Percentiles rank a stretch among this genome's conserved stretches.
Evolutionary conservation across 2,329 filamentous ascomycete genomes (phyloP).

Genomic region (Talaromyces islandicus): DNA sequence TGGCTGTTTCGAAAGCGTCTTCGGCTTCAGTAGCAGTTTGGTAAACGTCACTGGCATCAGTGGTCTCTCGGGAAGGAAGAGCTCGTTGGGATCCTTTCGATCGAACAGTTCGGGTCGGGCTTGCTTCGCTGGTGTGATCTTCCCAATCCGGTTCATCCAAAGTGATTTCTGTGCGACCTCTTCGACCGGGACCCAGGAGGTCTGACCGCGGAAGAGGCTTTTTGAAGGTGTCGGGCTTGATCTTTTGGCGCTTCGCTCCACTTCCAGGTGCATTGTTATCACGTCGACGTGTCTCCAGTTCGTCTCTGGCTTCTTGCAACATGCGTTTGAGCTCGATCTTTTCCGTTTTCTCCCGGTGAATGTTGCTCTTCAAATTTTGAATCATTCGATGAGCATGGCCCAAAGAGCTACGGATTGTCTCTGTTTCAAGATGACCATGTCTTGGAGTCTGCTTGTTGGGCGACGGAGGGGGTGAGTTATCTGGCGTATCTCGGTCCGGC

Average conservation of each 20-base stretch:
- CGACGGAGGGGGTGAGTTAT: slow-evolving; percentile 84
- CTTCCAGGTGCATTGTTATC: slow-evolving; percentile 42
- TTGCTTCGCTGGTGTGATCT: slow-evolving; percentile 61
- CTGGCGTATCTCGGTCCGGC: slow-evolving; percentile 67
- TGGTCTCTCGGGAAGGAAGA: slow-evolving; percentile 20
- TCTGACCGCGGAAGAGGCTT: slow-evolving; percentile 64
- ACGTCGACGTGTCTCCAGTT: slow-evolving; percentile 65
- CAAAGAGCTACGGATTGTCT: slow-evolving; percentile 90
- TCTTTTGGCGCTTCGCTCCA: slow-evolving; percentile 51
- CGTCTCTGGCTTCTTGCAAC: slow-evolving; percentile 90
- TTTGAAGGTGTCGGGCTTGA: slow-evolving; percentile 64
- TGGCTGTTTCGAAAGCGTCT: slow-evolving; percentile 65
- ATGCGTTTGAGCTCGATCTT: slow-evolving; percentile 93
- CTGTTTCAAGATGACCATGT: slow-evolving; percentile 86
- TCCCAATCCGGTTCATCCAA: slow-evolving; percentile 85
- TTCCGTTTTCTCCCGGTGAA: slow-evolving; percentile 97
- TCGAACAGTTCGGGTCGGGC: slow-evolving; percentile 46
- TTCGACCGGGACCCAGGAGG: slow-evolving; percentile 68
- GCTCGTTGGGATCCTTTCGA: slow-evolving; percentile 16
- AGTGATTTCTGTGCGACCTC: slow-evolving; percentile 67
- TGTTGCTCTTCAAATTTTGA: slow-evolving; percentile 87
- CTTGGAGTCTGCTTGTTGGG: slow-evolving; percentile 87
- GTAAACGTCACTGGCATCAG: slow-evolving; percentile 61
- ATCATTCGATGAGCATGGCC: slow-evolving; percentile 95
- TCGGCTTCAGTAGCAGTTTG: slow-evolving; percentile 74